phyloP scores from a whole-genome alignment of 2,329 filamentous ascomycete genomes.

The Daldinia sp. region DNA sequence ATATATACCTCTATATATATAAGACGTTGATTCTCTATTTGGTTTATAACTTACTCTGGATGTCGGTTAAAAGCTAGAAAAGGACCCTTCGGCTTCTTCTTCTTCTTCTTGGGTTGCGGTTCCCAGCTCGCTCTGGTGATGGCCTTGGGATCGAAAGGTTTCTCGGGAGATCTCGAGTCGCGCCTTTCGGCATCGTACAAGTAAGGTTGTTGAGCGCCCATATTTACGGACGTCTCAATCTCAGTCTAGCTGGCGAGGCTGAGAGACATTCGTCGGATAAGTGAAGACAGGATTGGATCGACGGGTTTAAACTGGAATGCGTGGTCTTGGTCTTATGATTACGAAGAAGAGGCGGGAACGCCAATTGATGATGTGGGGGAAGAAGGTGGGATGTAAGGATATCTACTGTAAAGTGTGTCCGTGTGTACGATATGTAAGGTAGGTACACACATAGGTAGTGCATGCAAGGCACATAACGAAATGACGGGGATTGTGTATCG shows the following conservation, averaged over 20 bases:
- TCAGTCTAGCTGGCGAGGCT: constrained; percentile 31
- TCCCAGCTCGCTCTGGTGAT: constrained; percentile 81
- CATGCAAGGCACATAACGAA: constrained; percentile 4
- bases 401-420: too few species aligned
- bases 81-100: constrained; percentile 77
- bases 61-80: constrained; percentile 85
- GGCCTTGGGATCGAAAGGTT: constrained; percentile 76
- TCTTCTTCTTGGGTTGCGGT: constrained; percentile 64
- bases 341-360: constrained; percentile 15
- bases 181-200: constrained; percentile 43
- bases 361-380: constrained; percentile 21
- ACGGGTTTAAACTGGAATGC: constrained; percentile 29
- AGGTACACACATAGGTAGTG: background rate
- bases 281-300: constrained; percentile 14
- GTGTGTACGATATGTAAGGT: too few species aligned
- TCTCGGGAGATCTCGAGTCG: constrained; percentile 42
- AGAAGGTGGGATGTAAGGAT: constrained; percentile 5
- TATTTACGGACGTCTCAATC: constrained; percentile 35
- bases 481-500: constrained; percentile 12
- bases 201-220: constrained; percentile 45
- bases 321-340: constrained; percentile 18
- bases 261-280: constrained; percentile 32
- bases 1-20: too few species aligned
- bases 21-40: background rate
- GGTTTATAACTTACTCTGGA: constrained; percentile 71